A percentile compares a stretch with the other conserved stretches of the same genome.
These are phyloP conservation scores for Ramaria sp. DNA, from an alignment of 768 basidiomycete genomes.

Conservation along the genomic window DNA sequence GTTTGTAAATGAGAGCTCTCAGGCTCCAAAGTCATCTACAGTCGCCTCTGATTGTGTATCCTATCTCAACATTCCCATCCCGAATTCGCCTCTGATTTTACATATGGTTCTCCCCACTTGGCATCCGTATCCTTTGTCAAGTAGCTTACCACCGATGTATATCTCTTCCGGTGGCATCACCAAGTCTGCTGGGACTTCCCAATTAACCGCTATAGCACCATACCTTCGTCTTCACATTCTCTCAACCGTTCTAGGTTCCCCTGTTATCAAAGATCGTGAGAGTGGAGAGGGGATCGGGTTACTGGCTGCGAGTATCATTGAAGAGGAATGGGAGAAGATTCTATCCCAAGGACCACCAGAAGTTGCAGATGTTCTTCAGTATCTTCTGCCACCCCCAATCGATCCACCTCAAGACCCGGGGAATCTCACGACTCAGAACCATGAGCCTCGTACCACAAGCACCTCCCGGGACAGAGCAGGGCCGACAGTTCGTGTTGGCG, in stretches of 20 bases:
- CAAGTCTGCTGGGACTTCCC: conserved; percentile 25
- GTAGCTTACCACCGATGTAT: conserved; percentile 57
- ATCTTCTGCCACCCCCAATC: conserved; percentile 35
- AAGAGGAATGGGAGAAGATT: conserved; percentile 56
- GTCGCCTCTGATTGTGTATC: neutral
- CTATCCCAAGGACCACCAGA: conserved; percentile 69
- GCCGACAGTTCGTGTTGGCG: conserved; percentile 12
- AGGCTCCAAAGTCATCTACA: neutral
- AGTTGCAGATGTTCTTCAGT: conserved; percentile 51
- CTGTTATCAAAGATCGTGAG: conserved; percentile 50
- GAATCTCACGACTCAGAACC: no score
- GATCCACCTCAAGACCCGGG: conserved; percentile 12
- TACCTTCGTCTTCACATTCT: conserved; percentile 83
- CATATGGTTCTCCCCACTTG: conserved; percentile 49
- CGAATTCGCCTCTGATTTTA: conserved; percentile 51
- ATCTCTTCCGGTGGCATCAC: conserved; percentile 21
- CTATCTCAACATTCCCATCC: conserved; percentile 36
- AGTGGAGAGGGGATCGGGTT: conserved; percentile 64
- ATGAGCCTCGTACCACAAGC: conserved; percentile 18
- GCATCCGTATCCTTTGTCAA: conserved; percentile 35
- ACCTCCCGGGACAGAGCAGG: conserved; percentile 13
- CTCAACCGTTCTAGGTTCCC: conserved; percentile 22
- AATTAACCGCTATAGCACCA: conserved; percentile 46
- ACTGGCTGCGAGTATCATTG: conserved; percentile 56
- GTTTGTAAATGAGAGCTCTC: neutral